Evolutionary conservation across 768 basidiomycete genomes (phyloP).

Genomic region (Auriscalpium microsporum): DNA sequence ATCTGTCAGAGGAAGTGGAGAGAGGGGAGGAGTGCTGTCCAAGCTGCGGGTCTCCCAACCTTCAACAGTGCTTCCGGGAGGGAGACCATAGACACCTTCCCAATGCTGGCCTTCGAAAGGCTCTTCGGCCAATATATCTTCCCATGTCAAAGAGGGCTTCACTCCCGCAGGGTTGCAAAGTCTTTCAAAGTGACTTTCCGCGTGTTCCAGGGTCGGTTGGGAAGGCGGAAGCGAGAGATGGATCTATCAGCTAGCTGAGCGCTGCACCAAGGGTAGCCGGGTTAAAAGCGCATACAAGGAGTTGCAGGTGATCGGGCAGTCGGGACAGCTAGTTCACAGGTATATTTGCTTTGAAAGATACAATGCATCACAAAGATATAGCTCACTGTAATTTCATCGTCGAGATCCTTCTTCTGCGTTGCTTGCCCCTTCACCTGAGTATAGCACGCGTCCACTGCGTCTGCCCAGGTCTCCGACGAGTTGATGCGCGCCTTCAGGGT

Average conservation of each 20-base stretch:
- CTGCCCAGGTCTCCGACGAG: slow-evolving; percentile 50
- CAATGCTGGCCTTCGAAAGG: slow-evolving; percentile 84
- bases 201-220: slow-evolving; percentile 39
- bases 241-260: slow-evolving; percentile 30
- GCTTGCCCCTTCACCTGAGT: slow-evolving; percentile 41
- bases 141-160: slow-evolving; percentile 54
- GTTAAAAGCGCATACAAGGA: slow-evolving; percentile 39
- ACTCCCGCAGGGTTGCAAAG: slow-evolving; percentile 34
- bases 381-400: slow-evolving; percentile 54
- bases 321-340: slow-evolving; percentile 35
- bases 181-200: slow-evolving; percentile 43
- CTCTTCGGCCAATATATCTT: slow-evolving; percentile 71
- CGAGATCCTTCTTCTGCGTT: slow-evolving; percentile 46
- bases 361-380: background rate
- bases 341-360: slow-evolving; percentile 5
- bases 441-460: slow-evolving; percentile 51
- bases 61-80: slow-evolving; percentile 37
- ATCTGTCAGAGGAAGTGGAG: slow-evolving; percentile 34
- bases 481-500: slow-evolving; percentile 64
- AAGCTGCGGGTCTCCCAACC: slow-evolving; percentile 38
- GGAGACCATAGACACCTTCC: slow-evolving; percentile 60
- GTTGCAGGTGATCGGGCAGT: slow-evolving; percentile 64
- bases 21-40: slow-evolving; percentile 61
- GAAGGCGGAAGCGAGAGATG: slow-evolving; percentile 48
- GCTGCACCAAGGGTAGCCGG: no score